Conservation (phyloP, 2,329 filamentous ascomycete species). For the Colletotrichum magnum region DNA sequence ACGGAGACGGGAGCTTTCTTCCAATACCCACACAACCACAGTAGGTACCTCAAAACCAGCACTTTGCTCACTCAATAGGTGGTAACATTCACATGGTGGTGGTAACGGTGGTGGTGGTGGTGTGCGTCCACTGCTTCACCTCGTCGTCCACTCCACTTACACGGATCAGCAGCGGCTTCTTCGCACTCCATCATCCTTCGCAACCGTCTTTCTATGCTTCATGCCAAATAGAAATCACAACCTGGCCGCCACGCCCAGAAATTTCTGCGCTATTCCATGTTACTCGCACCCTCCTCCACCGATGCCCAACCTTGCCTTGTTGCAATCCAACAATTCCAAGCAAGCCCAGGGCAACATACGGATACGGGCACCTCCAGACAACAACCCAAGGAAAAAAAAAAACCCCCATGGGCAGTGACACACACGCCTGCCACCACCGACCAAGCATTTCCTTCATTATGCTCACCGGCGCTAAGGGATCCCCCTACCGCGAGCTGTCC, state of each 20-base stretch:
- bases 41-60: not conserved
- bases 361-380: conserved; percentile 21
- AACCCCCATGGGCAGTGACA: conserved; percentile 9
- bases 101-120: not conserved
- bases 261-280: conserved; percentile 7
- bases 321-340: conserved; percentile 20
- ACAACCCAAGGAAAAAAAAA: not conserved
- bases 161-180: conserved; percentile 20
- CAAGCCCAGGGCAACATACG: conserved; percentile 24
- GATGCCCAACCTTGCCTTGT: conserved; percentile 6
- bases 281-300: conserved; percentile 31
- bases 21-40: no score
- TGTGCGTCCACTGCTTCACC: not conserved
- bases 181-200: conserved; percentile 2
- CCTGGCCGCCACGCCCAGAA: conserved; percentile 8
- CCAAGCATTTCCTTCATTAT: conserved; percentile 31
- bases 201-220: not conserved
- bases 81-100: not conserved
- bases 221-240: conserved; percentile 4
- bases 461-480: conserved; percentile 28
- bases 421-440: conserved; percentile 19
- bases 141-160: conserved; percentile 25
- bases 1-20: no score
- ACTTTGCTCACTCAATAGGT: not conserved
- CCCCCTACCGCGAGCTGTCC: conserved; percentile 23